Conservation (phyloP, 2,329 filamentous ascomycete species). For the Colletotrichum paranaense region DNA sequence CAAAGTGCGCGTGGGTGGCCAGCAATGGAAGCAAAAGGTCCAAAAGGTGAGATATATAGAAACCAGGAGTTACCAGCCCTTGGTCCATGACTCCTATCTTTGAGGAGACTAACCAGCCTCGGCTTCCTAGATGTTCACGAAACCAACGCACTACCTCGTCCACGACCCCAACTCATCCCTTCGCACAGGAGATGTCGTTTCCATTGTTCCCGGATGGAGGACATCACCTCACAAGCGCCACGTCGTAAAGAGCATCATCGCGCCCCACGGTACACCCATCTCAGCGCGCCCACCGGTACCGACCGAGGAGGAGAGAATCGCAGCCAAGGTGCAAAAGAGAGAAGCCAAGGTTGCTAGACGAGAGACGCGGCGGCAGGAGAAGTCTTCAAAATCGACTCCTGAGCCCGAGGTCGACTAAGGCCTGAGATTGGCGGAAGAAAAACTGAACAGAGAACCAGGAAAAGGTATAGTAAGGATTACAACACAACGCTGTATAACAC, state of each 20-base stretch:
- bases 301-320: slow-evolving; percentile 70
- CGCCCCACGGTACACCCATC: slow-evolving; percentile 73
- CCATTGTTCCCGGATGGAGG: slow-evolving; percentile 74
- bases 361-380: slow-evolving; percentile 45
- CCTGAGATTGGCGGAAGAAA: neutral
- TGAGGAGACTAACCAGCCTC: neutral
- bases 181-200: slow-evolving; percentile 79
- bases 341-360: slow-evolving; percentile 67
- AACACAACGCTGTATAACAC: slow-evolving; percentile 11
- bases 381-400: neutral
- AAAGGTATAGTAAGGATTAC: neutral
- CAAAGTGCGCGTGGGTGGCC: slow-evolving; percentile 78
- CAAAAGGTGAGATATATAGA: slow-evolving; percentile 32
- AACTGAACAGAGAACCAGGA: neutral
- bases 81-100: neutral
- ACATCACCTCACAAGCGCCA: slow-evolving; percentile 76
- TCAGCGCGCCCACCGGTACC: slow-evolving; percentile 74
- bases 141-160: slow-evolving; percentile 74
- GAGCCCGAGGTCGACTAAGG: slow-evolving; percentile 5
- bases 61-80: neutral
- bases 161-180: slow-evolving; percentile 83
- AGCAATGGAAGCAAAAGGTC: slow-evolving; percentile 71
- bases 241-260: slow-evolving; percentile 80
- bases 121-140: slow-evolving; percentile 70
- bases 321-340: slow-evolving; percentile 64